Conservation (phyloP, 2,329 filamentous ascomycete species). For the Fusarium nematophilum region DNA sequence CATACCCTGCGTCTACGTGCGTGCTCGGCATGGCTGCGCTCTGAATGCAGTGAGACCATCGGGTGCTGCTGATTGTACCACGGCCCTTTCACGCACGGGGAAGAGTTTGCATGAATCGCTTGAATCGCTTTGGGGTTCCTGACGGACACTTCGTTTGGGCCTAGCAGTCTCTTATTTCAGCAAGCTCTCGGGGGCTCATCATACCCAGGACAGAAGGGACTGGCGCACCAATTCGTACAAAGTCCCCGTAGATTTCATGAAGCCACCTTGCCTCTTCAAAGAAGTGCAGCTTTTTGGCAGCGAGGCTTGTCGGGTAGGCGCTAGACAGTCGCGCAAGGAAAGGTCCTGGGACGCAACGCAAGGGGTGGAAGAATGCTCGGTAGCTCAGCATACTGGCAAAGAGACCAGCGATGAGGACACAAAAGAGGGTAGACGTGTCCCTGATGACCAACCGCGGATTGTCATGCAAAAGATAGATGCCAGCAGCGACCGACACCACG, state of each 20-base stretch:
- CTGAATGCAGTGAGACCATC: not conserved
- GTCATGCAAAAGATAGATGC: too few relatives aligned
- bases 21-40: constrained; percentile 2
- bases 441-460: too few relatives aligned
- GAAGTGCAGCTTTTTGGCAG: not conserved
- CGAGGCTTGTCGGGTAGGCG: not conserved
- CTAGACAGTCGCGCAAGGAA: not conserved
- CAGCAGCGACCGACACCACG: too few relatives aligned
- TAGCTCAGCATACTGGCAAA: too few relatives aligned
- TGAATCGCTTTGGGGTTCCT: not conserved
- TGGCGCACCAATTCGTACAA: constrained; percentile 4
- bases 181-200: too few relatives aligned
- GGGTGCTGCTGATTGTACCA: not conserved
- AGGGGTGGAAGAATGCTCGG: too few relatives aligned
- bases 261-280: not conserved
- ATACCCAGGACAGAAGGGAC: too few relatives aligned
- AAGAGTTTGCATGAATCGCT: not conserved
- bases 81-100: not conserved
- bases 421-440: too few relatives aligned
- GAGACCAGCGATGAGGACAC: too few relatives aligned
- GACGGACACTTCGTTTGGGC: constrained; percentile 6
- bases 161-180: too few relatives aligned
- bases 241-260: constrained; percentile 5
- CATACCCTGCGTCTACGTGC: not conserved
- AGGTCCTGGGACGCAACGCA: constrained; percentile 11